phyloP scores from a whole-genome alignment of 2,329 filamentous ascomycete genomes.

The Fusarium acutatum region DNA sequence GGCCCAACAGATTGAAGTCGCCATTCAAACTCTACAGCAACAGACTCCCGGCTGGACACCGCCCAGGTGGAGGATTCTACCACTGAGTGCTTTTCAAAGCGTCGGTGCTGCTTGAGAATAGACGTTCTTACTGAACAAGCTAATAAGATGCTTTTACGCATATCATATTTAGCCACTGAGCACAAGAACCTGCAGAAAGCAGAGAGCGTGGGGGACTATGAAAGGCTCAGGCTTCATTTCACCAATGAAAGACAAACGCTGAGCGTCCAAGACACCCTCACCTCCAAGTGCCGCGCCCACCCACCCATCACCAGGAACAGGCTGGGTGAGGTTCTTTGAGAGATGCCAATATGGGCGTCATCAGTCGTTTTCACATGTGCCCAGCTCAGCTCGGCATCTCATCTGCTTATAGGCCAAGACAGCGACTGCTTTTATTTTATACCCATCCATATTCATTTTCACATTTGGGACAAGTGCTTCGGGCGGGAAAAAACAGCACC shows the following conservation, averaged over 20 bases:
- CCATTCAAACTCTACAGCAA: constrained; percentile 46
- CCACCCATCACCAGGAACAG: background rate
- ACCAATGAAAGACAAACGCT: constrained; percentile 3
- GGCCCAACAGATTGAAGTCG: constrained; percentile 48
- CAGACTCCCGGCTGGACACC: constrained; percentile 45
- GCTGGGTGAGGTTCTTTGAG: background rate
- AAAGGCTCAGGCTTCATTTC: background rate
- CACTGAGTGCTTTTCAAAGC: constrained; percentile 39
- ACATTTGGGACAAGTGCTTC: background rate
- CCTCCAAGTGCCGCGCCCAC: constrained; percentile 4
- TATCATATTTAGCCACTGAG: background rate
- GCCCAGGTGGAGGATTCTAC: constrained; percentile 51
- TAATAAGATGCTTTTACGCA: background rate
- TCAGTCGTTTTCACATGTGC: constrained; percentile 2
- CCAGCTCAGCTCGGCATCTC: background rate
- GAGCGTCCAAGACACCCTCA: background rate
- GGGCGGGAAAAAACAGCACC: constrained; percentile 23
- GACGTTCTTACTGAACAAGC: background rate
- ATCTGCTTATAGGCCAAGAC: background rate
- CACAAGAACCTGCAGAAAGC: background rate
- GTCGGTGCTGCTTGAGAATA: constrained; percentile 6
- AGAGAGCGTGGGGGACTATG: background rate
- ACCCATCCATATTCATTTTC: constrained; percentile 7
- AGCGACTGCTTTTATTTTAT: constrained; percentile 9
- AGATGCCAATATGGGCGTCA: constrained; percentile 14